Base-by-base conservation (phyloP, 1,139 yeast species). In the Nadsonia starkeyi-henricii region DNA sequence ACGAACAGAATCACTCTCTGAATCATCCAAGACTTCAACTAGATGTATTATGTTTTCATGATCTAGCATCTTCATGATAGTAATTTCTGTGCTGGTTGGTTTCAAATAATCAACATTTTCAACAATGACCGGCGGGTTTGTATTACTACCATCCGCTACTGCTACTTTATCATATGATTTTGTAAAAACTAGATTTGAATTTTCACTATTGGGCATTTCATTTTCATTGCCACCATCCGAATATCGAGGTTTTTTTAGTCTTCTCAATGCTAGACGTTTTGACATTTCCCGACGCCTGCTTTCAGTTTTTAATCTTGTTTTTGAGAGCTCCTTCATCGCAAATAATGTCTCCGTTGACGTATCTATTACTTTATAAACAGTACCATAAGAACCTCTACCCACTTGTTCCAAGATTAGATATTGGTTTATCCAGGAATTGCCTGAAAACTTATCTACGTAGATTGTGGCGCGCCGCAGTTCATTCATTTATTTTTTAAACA, bases 351-450 rank as follows among this genome's bases (percentile, higher is more conserved):
- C 55, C 0, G 65, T 60, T 17, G 54, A 56, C 21, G 73, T 66
- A 62, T 89, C 96, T 13, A 79, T 61, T 0, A 94, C 96, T 4
- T 86, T 75, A 57, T 91, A 83, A 2, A 91, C 97, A 0, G 81
- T 77, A 1, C 97, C 97, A 62, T 85, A 89, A 0, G 95, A 80
- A 0, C 97, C 97, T 55, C 81, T 78, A 0, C 97, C 97, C 46
- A 89, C 70, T 1, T 81, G 73, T 43, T 74, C 72, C 41, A 75
- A 66, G 15, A 89, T 70, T 49, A 73, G 71, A 63, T 88, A 91
- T 56, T 69, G 71, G 53, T 68, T 69, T 37, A 69, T 23, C 5
- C 28, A 23, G 28, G 28, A 9, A 9, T 9, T 5, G 28, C 28
- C 28, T 5, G 28, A 23, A 23, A 5, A 9, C 28, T 23, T 23